phyloP scores from a whole-genome alignment of 495 filamentous ascomycete genomes.

The Hypoxylon fragiforme region DNA sequence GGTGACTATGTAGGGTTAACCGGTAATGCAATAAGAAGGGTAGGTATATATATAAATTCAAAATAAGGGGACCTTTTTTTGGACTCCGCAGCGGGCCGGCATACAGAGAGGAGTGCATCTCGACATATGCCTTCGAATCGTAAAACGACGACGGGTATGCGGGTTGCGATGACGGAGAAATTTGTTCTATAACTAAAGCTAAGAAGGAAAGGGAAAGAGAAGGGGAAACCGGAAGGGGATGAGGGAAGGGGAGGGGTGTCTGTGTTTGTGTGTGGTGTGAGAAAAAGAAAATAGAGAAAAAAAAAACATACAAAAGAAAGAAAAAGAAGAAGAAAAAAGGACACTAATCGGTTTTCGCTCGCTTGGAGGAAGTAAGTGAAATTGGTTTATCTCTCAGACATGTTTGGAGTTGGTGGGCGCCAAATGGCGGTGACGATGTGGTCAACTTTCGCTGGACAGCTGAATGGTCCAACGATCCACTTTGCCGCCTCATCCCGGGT shows the following conservation, averaged over 20 bases:
- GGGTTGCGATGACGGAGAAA: conserved; percentile 24
- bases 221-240: background rate
- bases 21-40: too few relatives aligned
- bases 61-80: conserved; percentile 24
- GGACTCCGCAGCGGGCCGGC: background rate
- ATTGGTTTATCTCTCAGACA: conserved; percentile 21
- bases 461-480: conserved; percentile 31
- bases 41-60: too few relatives aligned
- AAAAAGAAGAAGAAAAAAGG: background rate
- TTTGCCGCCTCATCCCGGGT: conserved; percentile 35
- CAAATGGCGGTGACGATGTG: conserved; percentile 44
- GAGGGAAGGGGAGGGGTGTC: background rate
- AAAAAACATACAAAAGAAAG: background rate
- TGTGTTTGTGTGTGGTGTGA: too few relatives aligned
- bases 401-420: conserved; percentile 22
- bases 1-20: conserved; percentile 12
- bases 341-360: background rate
- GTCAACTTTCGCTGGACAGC: conserved; percentile 35
- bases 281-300: too few relatives aligned
- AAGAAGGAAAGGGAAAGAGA: background rate
- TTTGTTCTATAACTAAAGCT: conserved; percentile 3
- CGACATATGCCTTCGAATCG: background rate
- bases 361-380: conserved; percentile 6
- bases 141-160: conserved; percentile 12
- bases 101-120: background rate